These are phyloP conservation scores for Bidens hawaiensis DNA, from an alignment of 140 eudicot genomes.

Conservation along the genomic window DNA sequence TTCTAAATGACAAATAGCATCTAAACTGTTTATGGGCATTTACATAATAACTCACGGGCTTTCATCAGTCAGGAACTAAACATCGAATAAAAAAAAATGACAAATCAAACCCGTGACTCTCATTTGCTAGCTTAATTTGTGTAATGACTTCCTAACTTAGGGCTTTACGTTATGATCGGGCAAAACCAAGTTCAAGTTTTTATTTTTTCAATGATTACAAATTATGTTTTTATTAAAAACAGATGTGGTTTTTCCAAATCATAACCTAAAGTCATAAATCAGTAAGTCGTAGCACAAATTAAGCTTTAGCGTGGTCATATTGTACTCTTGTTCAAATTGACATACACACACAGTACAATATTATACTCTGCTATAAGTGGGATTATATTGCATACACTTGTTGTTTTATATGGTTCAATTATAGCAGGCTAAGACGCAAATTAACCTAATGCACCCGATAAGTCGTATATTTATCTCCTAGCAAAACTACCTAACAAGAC, in stretches of 20 bases:
- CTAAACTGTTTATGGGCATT: neutral
- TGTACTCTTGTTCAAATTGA: no score
- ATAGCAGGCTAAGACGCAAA: neutral
- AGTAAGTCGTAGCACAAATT: neutral
- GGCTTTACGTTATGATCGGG: no score
- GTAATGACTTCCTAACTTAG: no score
- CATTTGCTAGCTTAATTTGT: no score
- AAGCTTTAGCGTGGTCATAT: conserved; percentile 3
- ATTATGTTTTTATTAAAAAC: no score
- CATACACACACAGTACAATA: no score
- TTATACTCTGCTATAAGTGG: no score
- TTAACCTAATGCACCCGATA: neutral
- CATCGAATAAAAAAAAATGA: neutral
- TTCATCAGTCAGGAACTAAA: neutral
- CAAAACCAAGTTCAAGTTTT: no score
- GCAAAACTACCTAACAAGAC: neutral
- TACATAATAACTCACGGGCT: neutral
- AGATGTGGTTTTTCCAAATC: neutral
- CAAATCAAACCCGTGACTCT: neutral
- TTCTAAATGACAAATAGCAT: neutral
- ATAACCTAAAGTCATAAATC: neutral
- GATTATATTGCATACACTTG: no score
- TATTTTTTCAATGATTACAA: no score
- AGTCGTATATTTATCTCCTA: neutral
- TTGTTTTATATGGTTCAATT: no score